Conservation (phyloP, 2,329 filamentous ascomycete species). For the Coccinonectria pachysandricola region DNA sequence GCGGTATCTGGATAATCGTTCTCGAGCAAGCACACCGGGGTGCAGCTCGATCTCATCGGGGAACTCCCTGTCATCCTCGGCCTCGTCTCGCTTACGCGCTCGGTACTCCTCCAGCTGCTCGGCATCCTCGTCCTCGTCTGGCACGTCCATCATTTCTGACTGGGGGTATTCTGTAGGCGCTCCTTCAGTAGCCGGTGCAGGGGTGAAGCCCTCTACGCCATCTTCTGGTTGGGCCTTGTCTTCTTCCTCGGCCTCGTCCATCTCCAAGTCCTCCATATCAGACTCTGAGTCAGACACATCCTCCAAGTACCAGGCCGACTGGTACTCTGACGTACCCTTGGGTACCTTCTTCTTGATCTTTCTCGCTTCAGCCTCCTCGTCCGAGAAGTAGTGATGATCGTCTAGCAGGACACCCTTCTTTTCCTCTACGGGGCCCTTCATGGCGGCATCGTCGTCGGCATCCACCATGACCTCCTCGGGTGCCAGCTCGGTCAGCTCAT, state of each 20-base stretch:
- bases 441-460: constrained; percentile 34
- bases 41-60: constrained; percentile 94
- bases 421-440: constrained; percentile 28
- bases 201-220: constrained; percentile 61
- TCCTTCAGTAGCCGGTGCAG: constrained; percentile 61
- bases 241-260: constrained; percentile 46
- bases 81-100: constrained; percentile 65
- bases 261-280: constrained; percentile 61
- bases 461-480: constrained; percentile 77
- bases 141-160: constrained; percentile 82
- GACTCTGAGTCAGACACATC: constrained; percentile 78
- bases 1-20: constrained; percentile 76
- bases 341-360: constrained; percentile 65
- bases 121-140: constrained; percentile 70
- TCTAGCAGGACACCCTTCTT: constrained; percentile 88
- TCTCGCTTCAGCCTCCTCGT: constrained; percentile 45
- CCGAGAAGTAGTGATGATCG: constrained; percentile 96
- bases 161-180: constrained; percentile 84
- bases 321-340: constrained; percentile 86
- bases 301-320: constrained; percentile 84
- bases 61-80: constrained; percentile 85
- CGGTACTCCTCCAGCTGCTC: constrained; percentile 75
- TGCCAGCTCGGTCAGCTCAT: constrained; percentile 73
- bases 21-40: constrained; percentile 74
- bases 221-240: constrained; percentile 64